phyloP scores from a whole-genome alignment of 768 basidiomycete genomes.

The Amanita rubescens region DNA sequence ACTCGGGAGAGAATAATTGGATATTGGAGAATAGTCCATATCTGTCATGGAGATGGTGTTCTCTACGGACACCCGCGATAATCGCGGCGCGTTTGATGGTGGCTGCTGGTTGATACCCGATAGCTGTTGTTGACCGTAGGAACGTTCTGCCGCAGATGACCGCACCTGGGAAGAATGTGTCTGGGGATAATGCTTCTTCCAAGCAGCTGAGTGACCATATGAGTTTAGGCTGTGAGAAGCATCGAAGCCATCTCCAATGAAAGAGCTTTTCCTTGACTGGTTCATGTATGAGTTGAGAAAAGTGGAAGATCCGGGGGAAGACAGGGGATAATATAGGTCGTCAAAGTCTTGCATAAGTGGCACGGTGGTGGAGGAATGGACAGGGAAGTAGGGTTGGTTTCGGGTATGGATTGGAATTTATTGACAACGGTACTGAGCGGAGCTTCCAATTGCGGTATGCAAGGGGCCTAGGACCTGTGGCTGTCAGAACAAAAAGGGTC shows the following conservation, averaged over 20 bases:
- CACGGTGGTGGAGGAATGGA: background rate
- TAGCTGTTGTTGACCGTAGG: background rate
- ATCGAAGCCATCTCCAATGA: background rate
- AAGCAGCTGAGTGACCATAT: background rate
- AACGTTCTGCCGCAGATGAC: slow-evolving; percentile 1
- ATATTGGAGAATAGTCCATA: background rate
- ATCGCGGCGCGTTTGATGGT: background rate
- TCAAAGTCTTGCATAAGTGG: slow-evolving; percentile 5
- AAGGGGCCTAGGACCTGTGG: background rate
- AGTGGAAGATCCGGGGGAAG: background rate
- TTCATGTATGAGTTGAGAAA: background rate
- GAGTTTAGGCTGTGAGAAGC: background rate
- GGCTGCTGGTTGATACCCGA: background rate
- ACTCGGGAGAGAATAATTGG: background rate
- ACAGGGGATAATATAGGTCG: background rate
- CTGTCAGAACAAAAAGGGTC: slow-evolving; percentile 1
- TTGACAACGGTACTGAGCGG: background rate
- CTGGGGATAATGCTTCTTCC: background rate
- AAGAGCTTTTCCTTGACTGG: background rate
- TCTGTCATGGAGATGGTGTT: background rate
- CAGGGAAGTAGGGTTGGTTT: background rate
- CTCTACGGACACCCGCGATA: background rate
- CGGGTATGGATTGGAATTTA: slow-evolving; percentile 1
- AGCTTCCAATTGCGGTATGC: slow-evolving; percentile 2
- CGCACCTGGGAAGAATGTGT: background rate